Percentiles rank a stretch among this genome's conserved stretches.
Evolutionary conservation across 2,329 filamentous ascomycete species (phyloP).

Genomic region (Pyricularia sp.): DNA sequence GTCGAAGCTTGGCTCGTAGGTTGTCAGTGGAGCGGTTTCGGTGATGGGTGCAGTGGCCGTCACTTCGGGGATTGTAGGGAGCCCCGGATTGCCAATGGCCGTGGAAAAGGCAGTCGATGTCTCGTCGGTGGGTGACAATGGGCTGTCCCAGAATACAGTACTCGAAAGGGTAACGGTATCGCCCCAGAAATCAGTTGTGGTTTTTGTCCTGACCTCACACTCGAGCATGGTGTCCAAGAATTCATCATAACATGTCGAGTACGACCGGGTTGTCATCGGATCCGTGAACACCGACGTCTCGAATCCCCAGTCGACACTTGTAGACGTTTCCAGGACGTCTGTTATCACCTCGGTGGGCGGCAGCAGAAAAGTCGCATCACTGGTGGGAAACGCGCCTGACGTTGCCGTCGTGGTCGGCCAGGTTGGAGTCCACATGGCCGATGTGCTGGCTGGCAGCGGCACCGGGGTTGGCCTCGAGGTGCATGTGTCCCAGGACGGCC

Average conservation of each 20-base stretch:
- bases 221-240: background rate
- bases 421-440: background rate
- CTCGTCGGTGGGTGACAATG: background rate
- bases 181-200: background rate
- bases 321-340: background rate
- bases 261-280: background rate
- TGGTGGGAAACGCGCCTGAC: background rate
- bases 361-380: background rate
- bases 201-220: background rate
- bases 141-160: background rate
- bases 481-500: constrained; percentile 4
- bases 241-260: background rate
- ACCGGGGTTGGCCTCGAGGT: background rate
- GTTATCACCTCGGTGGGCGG: background rate
- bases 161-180: background rate
- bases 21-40: background rate
- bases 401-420: background rate
- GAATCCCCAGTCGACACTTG: background rate
- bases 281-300: background rate
- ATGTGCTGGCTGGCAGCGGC: background rate
- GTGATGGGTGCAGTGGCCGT: background rate
- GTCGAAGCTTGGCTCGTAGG: background rate
- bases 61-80: background rate
- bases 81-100: background rate
- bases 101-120: background rate